These are phyloP conservation scores for Pleurostoma richardsiae DNA, from an alignment of 2,329 filamentous ascomycete species.

Conservation along the genomic window DNA sequence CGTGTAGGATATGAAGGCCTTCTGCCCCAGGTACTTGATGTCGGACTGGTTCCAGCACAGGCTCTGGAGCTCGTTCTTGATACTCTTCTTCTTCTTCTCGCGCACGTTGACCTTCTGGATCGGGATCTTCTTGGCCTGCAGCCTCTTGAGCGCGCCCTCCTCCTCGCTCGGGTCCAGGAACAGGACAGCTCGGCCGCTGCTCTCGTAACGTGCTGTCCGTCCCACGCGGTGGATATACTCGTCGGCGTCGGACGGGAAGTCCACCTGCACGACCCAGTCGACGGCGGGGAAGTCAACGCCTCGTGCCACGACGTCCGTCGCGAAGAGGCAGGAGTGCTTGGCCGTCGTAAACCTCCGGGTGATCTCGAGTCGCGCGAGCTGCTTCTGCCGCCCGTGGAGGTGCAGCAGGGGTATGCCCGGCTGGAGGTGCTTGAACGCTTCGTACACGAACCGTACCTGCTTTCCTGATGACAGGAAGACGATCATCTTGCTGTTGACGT, in stretches of 20 bases:
- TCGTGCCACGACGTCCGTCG: slow-evolving; percentile 90
- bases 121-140: slow-evolving; percentile 86
- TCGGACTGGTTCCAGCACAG: slow-evolving; percentile 95
- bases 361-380: slow-evolving; percentile 81
- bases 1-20: slow-evolving; percentile 88
- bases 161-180: slow-evolving; percentile 94
- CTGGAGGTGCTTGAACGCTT: slow-evolving; percentile 86
- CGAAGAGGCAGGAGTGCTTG: slow-evolving; percentile 83
- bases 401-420: slow-evolving; percentile 91
- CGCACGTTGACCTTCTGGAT: slow-evolving; percentile 83
- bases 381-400: slow-evolving; percentile 90
- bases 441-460: slow-evolving; percentile 93
- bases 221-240: slow-evolving; percentile 98
- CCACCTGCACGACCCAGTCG: slow-evolving; percentile 98
- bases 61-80: slow-evolving; percentile 81
- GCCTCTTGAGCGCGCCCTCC: slow-evolving; percentile 77
- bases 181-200: slow-evolving; percentile 78
- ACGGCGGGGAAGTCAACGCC: slow-evolving; percentile 95
- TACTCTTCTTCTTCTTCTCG: slow-evolving; percentile 82
- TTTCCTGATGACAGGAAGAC: slow-evolving; percentile 95
- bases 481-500: slow-evolving; percentile 89
- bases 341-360: slow-evolving; percentile 76
- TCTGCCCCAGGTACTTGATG: slow-evolving; percentile 91
- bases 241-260: slow-evolving; percentile 93
- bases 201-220: slow-evolving; percentile 88